A percentile compares a stretch with the other conserved stretches of the same genome.
Evolutionary conservation across 768 basidiomycete species (phyloP).

Genomic region (Lactifluus rugatus): DNA sequence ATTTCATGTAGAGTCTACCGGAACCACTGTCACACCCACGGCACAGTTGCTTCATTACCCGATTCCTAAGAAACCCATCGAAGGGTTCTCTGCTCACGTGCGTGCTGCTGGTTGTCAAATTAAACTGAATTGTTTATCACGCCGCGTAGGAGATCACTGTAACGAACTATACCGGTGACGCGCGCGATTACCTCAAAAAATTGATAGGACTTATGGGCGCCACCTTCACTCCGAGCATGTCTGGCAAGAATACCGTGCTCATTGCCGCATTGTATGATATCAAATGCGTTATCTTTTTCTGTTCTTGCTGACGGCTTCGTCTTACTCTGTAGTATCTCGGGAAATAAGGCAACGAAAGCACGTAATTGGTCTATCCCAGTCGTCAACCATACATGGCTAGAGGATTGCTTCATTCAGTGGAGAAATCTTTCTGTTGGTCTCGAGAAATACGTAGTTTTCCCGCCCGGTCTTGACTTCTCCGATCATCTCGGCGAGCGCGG

Average conservation of each 20-base stretch:
- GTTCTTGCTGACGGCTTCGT: neutral
- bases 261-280: conserved; percentile 69
- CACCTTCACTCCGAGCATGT: conserved; percentile 75
- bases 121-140: neutral
- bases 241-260: conserved; percentile 63
- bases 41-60: conserved; percentile 83
- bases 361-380: conserved; percentile 74
- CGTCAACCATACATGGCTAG: conserved; percentile 86
- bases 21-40: conserved; percentile 49
- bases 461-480: conserved; percentile 57
- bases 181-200: conserved; percentile 81
- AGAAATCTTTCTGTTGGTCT: conserved; percentile 50
- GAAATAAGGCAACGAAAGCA: conserved; percentile 61
- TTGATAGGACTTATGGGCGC: conserved; percentile 72
- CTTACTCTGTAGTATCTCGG: conserved; percentile 19
- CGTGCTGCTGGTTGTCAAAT: conserved; percentile 23
- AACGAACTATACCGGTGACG: conserved; percentile 81
- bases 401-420: conserved; percentile 84
- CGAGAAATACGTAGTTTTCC: conserved; percentile 62
- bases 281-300: neutral
- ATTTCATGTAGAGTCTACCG: conserved; percentile 62
- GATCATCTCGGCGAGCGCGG: conserved; percentile 29
- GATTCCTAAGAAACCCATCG: conserved; percentile 49
- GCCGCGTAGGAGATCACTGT: conserved; percentile 58
- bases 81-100: conserved; percentile 53